These are phyloP conservation scores for Kappamyces sp. DNA, from an alignment of 192 early-diverging fungal genomes.

Conservation along the genomic window DNA sequence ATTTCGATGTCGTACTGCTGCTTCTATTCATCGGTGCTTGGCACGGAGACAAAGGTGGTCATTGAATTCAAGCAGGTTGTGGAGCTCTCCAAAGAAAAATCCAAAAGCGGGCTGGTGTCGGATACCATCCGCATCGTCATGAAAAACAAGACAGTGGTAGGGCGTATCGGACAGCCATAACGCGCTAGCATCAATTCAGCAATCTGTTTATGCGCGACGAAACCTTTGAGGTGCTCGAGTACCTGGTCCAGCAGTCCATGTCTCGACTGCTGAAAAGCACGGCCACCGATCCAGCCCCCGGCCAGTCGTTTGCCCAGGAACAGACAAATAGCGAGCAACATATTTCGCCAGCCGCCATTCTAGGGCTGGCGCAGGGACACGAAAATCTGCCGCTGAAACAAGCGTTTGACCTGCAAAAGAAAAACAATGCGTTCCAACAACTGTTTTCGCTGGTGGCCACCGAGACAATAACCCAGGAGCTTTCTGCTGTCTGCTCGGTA, in stretches of 20 bases:
- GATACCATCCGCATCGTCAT: slow-evolving; percentile 83
- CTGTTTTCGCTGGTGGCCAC: slow-evolving; percentile 71
- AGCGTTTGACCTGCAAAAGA: slow-evolving; percentile 61
- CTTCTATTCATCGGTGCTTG: slow-evolving; percentile 93
- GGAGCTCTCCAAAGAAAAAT: slow-evolving; percentile 78
- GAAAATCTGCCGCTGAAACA: slow-evolving; percentile 39
- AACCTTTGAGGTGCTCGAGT: slow-evolving; percentile 90
- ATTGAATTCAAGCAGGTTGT: slow-evolving; percentile 90
- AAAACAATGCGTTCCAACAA: slow-evolving; percentile 66
- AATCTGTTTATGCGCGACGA: slow-evolving; percentile 97
- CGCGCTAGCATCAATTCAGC: slow-evolving; percentile 31
- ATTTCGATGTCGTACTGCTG: slow-evolving; percentile 86
- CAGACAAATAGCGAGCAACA: slow-evolving; percentile 7
- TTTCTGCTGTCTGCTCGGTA: slow-evolving; percentile 52
- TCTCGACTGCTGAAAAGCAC: slow-evolving; percentile 79
- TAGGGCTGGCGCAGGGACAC: slow-evolving; percentile 11
- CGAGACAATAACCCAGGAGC: slow-evolving; percentile 68
- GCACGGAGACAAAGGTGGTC: slow-evolving; percentile 84
- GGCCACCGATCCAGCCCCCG: slow-evolving; percentile 58
- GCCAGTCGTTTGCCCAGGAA: slow-evolving; percentile 32
- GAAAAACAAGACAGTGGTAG: slow-evolving; percentile 72
- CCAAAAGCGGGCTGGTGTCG: slow-evolving; percentile 82
- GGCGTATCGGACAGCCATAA: background rate
- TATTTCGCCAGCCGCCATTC: slow-evolving; percentile 18
- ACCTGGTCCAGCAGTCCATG: slow-evolving; percentile 84